A percentile compares a stretch with the other conserved stretches of the same genome.
Conservation (phyloP, 768 basidiomycete species). For the Boletus insuetus region DNA sequence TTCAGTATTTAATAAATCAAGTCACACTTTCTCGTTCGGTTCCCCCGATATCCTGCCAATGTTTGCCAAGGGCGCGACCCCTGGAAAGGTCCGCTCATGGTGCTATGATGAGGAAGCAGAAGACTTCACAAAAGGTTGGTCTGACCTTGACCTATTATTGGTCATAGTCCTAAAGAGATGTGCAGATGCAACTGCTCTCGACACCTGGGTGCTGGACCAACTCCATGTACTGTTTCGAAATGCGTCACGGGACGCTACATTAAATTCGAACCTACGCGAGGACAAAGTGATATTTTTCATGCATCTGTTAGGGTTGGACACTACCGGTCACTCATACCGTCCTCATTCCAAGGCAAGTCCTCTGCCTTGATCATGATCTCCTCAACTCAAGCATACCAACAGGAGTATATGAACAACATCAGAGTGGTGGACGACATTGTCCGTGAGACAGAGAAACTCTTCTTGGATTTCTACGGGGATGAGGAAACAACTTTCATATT, state of each 20-base stretch:
- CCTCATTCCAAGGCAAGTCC: slow-evolving; percentile 68
- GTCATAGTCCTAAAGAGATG: not conserved
- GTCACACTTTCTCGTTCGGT: slow-evolving; percentile 76
- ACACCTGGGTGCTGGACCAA: slow-evolving; percentile 76
- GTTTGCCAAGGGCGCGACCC: slow-evolving; percentile 73
- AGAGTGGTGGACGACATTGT: slow-evolving; percentile 76
- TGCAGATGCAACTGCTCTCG: slow-evolving; percentile 71
- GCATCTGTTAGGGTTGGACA: slow-evolving; percentile 81
- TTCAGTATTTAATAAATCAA: slow-evolving; percentile 83
- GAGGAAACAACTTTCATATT: slow-evolving; percentile 73
- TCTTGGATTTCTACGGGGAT: slow-evolving; percentile 64
- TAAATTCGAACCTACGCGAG: slow-evolving; percentile 51
- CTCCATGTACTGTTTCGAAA: slow-evolving; percentile 61
- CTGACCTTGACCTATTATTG: not conserved
- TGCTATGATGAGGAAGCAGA: slow-evolving; percentile 74
- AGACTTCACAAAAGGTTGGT: slow-evolving; percentile 79
- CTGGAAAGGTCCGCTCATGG: slow-evolving; percentile 72
- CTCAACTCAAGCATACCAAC: not conserved
- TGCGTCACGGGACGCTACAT: slow-evolving; percentile 48
- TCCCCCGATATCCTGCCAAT: slow-evolving; percentile 88
- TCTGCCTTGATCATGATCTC: not conserved
- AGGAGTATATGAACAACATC: slow-evolving; percentile 89
- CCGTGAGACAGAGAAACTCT: slow-evolving; percentile 55
- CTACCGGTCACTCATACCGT: slow-evolving; percentile 82
- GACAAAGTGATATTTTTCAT: slow-evolving; percentile 76